These are phyloP conservation scores for Apiotrichum laibachii DNA, from an alignment of 1,284 basidiomycete genomes.

Conservation along the genomic window DNA sequence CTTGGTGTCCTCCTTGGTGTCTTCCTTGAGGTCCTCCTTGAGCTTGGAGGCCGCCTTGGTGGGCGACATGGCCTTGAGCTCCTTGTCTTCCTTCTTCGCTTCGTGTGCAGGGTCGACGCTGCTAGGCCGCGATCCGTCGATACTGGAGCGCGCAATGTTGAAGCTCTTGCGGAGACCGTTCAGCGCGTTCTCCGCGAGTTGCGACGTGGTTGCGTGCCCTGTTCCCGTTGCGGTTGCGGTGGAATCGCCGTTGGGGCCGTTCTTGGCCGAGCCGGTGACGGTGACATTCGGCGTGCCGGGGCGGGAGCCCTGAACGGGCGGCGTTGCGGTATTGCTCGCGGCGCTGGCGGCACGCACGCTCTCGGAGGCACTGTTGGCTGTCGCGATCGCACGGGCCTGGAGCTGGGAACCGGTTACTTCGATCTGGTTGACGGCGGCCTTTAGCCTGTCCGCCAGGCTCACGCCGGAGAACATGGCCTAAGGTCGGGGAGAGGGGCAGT, in stretches of 20 bases:
- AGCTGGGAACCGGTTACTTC: slow-evolving; percentile 36
- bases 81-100: background rate
- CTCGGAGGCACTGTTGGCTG: background rate
- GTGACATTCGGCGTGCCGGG: background rate
- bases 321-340: background rate
- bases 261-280: background rate
- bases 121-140: slow-evolving; percentile 10
- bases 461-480: slow-evolving; percentile 34
- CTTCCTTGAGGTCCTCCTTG: background rate
- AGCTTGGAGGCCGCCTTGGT: background rate
- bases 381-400: slow-evolving; percentile 32
- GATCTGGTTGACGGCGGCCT: slow-evolving; percentile 43
- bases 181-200: slow-evolving; percentile 42
- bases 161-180: slow-evolving; percentile 37
- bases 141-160: slow-evolving; percentile 18
- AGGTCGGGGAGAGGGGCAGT: slow-evolving; percentile 1
- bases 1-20: background rate
- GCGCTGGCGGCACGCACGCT: background rate
- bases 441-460: slow-evolving; percentile 41
- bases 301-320: background rate
- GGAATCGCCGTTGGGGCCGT: background rate
- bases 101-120: background rate
- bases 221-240: slow-evolving; percentile 2
- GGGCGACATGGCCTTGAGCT: background rate
- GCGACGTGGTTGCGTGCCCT: slow-evolving; percentile 7